A percentile compares a stretch with the other conserved stretches of the same genome.
Conservation (phyloP, 1,284 basidiomycete genomes). For the Apiotrichum brassicae region DNA sequence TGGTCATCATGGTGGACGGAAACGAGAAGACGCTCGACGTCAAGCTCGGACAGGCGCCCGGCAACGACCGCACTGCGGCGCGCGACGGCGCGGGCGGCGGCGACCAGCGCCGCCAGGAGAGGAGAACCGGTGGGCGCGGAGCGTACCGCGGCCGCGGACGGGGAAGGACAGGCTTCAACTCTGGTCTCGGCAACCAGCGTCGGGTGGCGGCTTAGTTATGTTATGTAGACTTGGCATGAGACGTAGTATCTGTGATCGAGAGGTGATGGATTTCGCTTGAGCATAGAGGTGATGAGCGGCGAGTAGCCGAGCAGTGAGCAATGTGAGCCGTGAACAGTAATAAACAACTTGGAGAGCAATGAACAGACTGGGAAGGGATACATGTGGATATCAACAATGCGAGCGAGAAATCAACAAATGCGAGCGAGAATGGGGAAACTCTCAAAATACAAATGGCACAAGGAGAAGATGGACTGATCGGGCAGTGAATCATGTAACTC, state of each 20-base stretch:
- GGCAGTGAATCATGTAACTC: too few species aligned
- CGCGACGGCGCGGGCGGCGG: constrained; percentile 31
- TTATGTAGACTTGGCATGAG: constrained; percentile 2
- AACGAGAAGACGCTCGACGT: constrained; percentile 91
- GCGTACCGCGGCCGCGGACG: constrained; percentile 28
- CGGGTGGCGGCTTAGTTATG: constrained; percentile 22
- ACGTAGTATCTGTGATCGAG: background rate
- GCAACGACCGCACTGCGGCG: constrained; percentile 48
- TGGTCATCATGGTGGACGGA: constrained; percentile 80
- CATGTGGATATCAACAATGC: too few species aligned
- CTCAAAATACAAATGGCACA: too few species aligned
- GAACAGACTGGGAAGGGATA: too few species aligned
- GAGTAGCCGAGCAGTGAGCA: too few species aligned
- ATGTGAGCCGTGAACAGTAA: too few species aligned
- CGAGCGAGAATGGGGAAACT: too few species aligned
- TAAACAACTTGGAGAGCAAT: too few species aligned
- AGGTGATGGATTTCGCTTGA: too few species aligned
- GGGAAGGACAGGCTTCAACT: constrained; percentile 36
- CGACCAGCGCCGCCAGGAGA: constrained; percentile 34
- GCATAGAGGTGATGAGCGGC: too few species aligned
- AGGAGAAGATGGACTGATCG: too few species aligned
- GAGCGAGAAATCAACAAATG: too few species aligned
- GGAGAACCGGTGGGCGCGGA: constrained; percentile 36
- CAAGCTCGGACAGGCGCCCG: constrained; percentile 69
- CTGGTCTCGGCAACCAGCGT: constrained; percentile 25